Evolutionary conservation across 768 basidiomycete species (phyloP), one percentile per base, ranked within the genome.

Genomic region (Mycena galopus): DNA sequence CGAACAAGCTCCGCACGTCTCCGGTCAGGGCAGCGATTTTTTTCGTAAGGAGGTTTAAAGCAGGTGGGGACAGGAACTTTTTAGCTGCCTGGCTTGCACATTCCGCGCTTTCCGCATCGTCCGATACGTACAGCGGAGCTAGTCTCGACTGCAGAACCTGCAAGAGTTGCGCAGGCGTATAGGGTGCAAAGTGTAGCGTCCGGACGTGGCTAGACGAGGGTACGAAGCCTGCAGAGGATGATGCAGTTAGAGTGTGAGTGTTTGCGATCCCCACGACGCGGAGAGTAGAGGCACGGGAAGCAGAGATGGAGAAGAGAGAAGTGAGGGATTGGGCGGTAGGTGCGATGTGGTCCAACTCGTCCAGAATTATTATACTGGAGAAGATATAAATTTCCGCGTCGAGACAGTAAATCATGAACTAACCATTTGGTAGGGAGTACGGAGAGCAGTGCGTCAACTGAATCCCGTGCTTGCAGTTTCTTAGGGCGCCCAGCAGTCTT

Each of bases 261-360:
- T 97, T 97, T 47, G 95, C 94, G 78, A 97, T 96, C 42, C 93
- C 94, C 75, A 96, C 91, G 47, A 96, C 80, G 58, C 94, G 90
- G 67, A 96, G 80, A 42, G 82, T 83, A 12, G 87, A 80, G 1
- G 88, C 79, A 61, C 89, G 82, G 5, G 86, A 80, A 61, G 88
- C 86, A 12, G 92, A 88, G n/a, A 96, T 84, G 6, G 90, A 85
- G 80, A 96, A 94, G 56, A 97, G 81, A 14, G 90, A 82, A 2
- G 87, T 79, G 56, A 96, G 84, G 11, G 88, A 82, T 74, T 90
- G 89, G 2, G 88, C 74, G 12, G 89, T 90, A 4, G 90, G 86
- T 19, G 90, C 88, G 73, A 95, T 89, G 78, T 96, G 94, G 78
- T 97, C 95, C 44, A 96, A 88, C 79, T 97, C 95, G 78, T 97